Evolutionary conservation across 2,329 filamentous ascomycete species (phyloP).

Genomic region (Ophiostoma sp.): DNA sequence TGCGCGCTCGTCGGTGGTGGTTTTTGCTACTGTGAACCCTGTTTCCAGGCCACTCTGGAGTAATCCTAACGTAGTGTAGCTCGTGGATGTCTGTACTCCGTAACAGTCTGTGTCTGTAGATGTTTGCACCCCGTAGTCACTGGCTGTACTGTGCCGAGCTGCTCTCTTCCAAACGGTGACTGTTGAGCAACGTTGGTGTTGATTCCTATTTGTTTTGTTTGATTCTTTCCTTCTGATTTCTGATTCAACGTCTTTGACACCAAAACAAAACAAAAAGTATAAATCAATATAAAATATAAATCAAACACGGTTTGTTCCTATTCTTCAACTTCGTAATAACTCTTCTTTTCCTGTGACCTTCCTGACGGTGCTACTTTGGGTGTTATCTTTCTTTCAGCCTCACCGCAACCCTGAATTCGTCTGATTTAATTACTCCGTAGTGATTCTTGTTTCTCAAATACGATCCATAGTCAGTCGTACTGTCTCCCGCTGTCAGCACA

Average conservation of each 20-base stretch:
- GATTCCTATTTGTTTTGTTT: no score
- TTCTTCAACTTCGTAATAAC: neutral
- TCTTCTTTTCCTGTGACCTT: neutral
- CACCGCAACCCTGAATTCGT: conserved; percentile 14
- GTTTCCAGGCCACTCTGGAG: neutral
- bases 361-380: neutral
- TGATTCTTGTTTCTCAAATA: neutral
- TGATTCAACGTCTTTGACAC: no score
- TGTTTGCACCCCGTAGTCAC: no score
- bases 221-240: no score
- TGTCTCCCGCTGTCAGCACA: neutral
- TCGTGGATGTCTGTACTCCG: no score
- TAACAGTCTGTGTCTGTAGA: neutral
- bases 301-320: neutral
- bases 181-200: no score
- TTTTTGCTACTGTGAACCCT: neutral
- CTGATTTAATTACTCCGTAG: neutral
- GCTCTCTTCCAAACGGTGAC: no score
- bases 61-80: neutral
- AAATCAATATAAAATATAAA: neutral
- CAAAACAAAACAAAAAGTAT: neutral
- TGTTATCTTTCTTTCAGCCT: conserved; percentile 18
- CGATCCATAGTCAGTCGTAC: no score
- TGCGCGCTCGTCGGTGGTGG: neutral
- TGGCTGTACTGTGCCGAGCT: no score